Base-by-base conservation (phyloP, 352 stramenopile species). In the Globisporangium paddicum region DNA sequence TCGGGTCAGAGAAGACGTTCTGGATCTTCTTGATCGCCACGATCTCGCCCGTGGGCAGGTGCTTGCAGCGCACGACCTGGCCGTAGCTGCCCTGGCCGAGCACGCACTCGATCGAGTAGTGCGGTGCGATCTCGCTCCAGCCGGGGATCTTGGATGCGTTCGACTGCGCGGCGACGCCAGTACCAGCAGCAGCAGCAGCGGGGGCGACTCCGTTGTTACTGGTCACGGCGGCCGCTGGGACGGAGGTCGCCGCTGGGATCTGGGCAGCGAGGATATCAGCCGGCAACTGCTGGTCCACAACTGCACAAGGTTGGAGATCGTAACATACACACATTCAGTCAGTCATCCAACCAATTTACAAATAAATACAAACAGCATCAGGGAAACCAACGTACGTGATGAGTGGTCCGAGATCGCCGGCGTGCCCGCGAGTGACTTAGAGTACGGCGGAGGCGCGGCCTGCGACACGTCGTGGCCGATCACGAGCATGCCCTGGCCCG, bases 1-100 rank as follows among this genome's bases (percentile, higher is more conserved):
- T 92, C 30, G 85, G 85, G 37, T 95, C 85, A 13, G 85, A 89
- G 52, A 95, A 95, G 10, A 95, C 85, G 53, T 95, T 95, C 58
- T 93, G 82, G 58, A 93, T 93, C 64, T 92, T 91, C 71, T 95
- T 95, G 64, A 95, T 95, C 7, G 85, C 85, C 46, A 95, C 85
- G 59, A 95, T 86, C 60, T 95, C 85, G 23, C 82, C 82, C n/a
- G 85, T 93, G 19, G 85, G 79, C n/a, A 93, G 41, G 61, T 95
- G 85, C 61, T 95, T 95, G 72, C 82, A 93, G 26, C 85, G 82
- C 52, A 95, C 81, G 23, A 95, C 85, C 66, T 95, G 85, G 55
- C 85, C 85, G 46, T 95, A 95, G 55, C 81, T 92, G 60, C 85
- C 85, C 55, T 95, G 85, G 10, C 85, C 85, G 14, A 95, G 69